Evolutionary conservation across 176 grass and related monocot genomes (phyloP).

Genomic region (Oryza meridionalis): DNA sequence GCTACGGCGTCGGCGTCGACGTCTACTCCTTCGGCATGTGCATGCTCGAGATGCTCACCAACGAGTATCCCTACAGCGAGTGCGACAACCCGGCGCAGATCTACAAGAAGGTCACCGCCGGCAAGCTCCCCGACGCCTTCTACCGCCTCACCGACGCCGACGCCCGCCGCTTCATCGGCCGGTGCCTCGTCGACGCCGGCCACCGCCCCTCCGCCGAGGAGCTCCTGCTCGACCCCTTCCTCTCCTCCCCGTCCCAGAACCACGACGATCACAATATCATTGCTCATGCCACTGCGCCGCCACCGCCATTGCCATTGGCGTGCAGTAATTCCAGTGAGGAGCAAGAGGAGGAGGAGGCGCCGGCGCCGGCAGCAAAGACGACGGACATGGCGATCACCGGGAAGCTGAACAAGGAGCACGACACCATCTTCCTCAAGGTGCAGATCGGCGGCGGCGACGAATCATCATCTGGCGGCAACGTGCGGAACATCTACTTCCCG

Average conservation of each 20-base stretch:
- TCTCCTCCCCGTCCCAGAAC: constrained; percentile 38
- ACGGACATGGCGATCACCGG: constrained; percentile 83
- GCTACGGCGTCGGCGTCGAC: constrained; percentile 76
- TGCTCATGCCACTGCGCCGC: too few species aligned
- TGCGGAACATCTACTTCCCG: constrained; percentile 93
- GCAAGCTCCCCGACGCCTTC: constrained; percentile 80
- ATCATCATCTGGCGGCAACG: constrained; percentile 32
- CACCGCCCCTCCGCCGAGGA: constrained; percentile 66
- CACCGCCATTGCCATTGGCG: background rate
- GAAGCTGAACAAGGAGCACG: constrained; percentile 82
- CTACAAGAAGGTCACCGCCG: constrained; percentile 94
- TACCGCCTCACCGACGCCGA: constrained; percentile 50
- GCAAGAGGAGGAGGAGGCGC: background rate
- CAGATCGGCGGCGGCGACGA: constrained; percentile 71
- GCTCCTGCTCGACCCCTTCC: constrained; percentile 77
- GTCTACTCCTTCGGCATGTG: constrained; percentile 97
- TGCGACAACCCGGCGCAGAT: constrained; percentile 94
- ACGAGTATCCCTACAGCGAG: constrained; percentile 85
- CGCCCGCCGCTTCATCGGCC: constrained; percentile 58
- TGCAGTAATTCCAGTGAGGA: background rate
- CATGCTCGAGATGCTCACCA: constrained; percentile 89
- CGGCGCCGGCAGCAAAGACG: background rate
- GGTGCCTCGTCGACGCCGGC: constrained; percentile 50
- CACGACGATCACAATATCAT: constrained; percentile 15
- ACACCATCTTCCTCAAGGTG: constrained; percentile 86